Percentiles rank a stretch among this genome's conserved stretches.
These are phyloP conservation scores for Dothiorella sarmentorum DNA, from an alignment of 2,329 filamentous ascomycete genomes.

Conservation along the genomic window DNA sequence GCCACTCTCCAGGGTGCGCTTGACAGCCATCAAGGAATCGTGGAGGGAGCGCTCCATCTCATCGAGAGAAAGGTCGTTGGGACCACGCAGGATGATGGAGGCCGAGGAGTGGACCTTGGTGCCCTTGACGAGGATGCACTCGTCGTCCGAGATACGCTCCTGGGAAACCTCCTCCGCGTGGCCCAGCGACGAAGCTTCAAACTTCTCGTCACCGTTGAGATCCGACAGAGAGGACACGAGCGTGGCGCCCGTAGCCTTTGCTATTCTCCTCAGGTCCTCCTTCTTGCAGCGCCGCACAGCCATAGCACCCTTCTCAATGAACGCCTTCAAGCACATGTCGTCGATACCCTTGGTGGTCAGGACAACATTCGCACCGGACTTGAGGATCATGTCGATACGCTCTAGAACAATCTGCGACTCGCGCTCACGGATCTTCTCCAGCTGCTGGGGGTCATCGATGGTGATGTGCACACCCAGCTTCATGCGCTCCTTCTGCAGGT, in stretches of 20 bases:
- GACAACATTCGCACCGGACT: slow-evolving; percentile 93
- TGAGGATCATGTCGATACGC: slow-evolving; percentile 93
- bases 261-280: slow-evolving; percentile 93
- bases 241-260: slow-evolving; percentile 91
- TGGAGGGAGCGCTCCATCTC: slow-evolving; percentile 99
- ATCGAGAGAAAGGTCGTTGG: slow-evolving; percentile 94
- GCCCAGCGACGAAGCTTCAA: slow-evolving; percentile 84
- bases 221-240: slow-evolving; percentile 91
- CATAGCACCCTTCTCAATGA: slow-evolving; percentile 93
- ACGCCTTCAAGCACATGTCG: slow-evolving; percentile 89
- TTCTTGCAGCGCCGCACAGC: slow-evolving; percentile 96
- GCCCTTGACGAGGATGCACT: slow-evolving; percentile 95
- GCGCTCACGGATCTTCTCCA: slow-evolving; percentile 93
- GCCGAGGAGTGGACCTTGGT: slow-evolving; percentile 92
- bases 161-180: slow-evolving; percentile 95
- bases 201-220: slow-evolving; percentile 94
- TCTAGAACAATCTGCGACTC: slow-evolving; percentile 93
- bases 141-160: slow-evolving; percentile 97
- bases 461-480: slow-evolving; percentile 98
- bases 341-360: slow-evolving; percentile 98
- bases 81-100: slow-evolving; percentile 90
- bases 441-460: slow-evolving; percentile 91
- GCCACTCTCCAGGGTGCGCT: slow-evolving; percentile 93
- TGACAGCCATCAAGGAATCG: slow-evolving; percentile 93
- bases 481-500: slow-evolving; percentile 98